Conservation (phyloP, 2,329 filamentous ascomycete species). For the Tricladium varicosporioides region DNA sequence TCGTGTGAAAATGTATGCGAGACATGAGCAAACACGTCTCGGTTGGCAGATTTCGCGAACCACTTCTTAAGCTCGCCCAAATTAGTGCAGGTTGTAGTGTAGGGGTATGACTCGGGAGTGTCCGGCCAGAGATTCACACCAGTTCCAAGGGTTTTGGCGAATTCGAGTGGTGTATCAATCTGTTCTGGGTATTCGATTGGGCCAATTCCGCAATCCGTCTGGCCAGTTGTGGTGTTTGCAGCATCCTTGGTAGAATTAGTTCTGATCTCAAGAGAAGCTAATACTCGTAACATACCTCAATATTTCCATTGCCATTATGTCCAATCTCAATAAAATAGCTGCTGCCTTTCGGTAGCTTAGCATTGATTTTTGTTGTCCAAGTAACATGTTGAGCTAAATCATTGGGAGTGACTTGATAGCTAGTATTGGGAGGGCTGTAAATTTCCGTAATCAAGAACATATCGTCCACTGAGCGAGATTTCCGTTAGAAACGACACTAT, state of each 20-base stretch:
- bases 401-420: conserved; percentile 47
- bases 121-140: conserved; percentile 49
- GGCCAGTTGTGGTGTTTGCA: conserved; percentile 18
- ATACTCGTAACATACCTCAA: conserved; percentile 32
- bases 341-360: conserved; percentile 50
- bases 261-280: not conserved
- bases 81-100: conserved; percentile 41
- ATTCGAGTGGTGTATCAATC: conserved; percentile 45
- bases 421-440: conserved; percentile 45
- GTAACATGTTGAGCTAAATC: conserved; percentile 47
- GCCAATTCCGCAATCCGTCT: conserved; percentile 23
- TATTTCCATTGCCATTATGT: conserved; percentile 55
- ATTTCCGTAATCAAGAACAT: conserved; percentile 55
- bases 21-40: conserved; percentile 54
- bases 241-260: conserved; percentile 18
- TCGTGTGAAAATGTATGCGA: conserved; percentile 63
- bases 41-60: conserved; percentile 49
- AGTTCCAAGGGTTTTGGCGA: conserved; percentile 46
- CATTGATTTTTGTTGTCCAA: conserved; percentile 43
- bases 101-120: conserved; percentile 26
- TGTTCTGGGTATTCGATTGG: conserved; percentile 46
- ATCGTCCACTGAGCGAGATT: conserved; percentile 49
- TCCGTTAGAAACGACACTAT: conserved; percentile 16
- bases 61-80: conserved; percentile 51
- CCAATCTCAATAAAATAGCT: conserved; percentile 52